Conservation (phyloP, 2,329 filamentous ascomycete genomes). For the Alternaria consortialis region DNA sequence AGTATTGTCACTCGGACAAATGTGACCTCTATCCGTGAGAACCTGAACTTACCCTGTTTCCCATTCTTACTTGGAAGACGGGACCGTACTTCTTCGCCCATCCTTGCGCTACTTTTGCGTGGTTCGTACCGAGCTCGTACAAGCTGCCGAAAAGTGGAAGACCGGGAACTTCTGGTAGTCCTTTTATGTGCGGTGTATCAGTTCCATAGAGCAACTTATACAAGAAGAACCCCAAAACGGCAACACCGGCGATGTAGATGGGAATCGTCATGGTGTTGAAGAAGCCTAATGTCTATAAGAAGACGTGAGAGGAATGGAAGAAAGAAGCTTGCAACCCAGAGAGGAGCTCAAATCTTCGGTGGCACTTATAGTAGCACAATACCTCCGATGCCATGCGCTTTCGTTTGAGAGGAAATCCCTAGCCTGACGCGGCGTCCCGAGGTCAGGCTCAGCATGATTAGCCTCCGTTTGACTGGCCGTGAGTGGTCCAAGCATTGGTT, state of each 20-base stretch:
- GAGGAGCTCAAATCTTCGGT: neutral
- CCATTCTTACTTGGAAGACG: constrained; percentile 65
- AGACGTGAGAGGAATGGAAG: neutral
- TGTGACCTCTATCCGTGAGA: neutral
- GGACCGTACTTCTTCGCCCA: constrained; percentile 60
- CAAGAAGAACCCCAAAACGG: constrained; percentile 52
- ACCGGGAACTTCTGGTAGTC: constrained; percentile 58
- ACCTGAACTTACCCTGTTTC: constrained; percentile 65
- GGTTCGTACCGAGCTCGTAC: constrained; percentile 56
- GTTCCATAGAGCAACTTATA: constrained; percentile 56
- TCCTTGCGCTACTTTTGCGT: constrained; percentile 57
- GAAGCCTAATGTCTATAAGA: neutral
- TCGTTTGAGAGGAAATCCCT: neutral
- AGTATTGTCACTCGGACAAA: neutral
- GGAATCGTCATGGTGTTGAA: constrained; percentile 49
- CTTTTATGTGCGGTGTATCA: constrained; percentile 60
- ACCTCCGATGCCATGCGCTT: neutral
- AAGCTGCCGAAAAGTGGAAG: constrained; percentile 59
- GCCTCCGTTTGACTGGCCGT: constrained; percentile 14
- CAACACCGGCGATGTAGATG: constrained; percentile 53
- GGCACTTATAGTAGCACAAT: constrained; percentile 17
- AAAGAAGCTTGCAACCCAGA: neutral
- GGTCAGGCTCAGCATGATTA: constrained; percentile 20
- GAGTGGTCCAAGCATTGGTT: neutral
- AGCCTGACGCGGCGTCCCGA: neutral